A percentile compares a stretch with the other conserved stretches of the same genome.
Conservation (phyloP, 768 basidiomycete genomes). For the Amanita brunnescens region DNA sequence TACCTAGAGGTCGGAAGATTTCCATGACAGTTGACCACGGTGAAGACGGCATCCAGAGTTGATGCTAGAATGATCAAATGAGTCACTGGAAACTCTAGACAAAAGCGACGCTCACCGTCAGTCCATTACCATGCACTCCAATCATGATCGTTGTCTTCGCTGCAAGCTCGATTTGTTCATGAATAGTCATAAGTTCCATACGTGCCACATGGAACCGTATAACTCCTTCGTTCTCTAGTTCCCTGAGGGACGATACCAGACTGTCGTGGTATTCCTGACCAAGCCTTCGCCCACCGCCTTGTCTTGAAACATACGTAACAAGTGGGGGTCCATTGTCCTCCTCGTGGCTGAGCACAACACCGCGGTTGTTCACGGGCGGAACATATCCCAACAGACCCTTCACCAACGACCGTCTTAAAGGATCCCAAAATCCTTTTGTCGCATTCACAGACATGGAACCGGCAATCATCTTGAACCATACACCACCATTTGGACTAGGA, state of each 20-base stretch:
- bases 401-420: conserved; percentile 23
- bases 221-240: conserved; percentile 42
- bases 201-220: conserved; percentile 35
- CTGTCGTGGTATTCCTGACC: conserved; percentile 38
- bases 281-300: conserved; percentile 33
- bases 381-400: conserved; percentile 25
- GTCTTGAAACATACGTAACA: conserved; percentile 55
- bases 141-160: conserved; percentile 59
- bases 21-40: conserved; percentile 60
- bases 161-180: conserved; percentile 53
- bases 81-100: neutral
- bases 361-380: conserved; percentile 13
- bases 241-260: conserved; percentile 37
- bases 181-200: conserved; percentile 39
- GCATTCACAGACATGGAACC: conserved; percentile 23
- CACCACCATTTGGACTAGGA: conserved; percentile 18
- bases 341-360: conserved; percentile 11
- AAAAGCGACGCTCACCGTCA: conserved; percentile 32
- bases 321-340: conserved; percentile 18
- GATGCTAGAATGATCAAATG: conserved; percentile 25
- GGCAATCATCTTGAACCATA: conserved; percentile 31
- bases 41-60: conserved; percentile 60
- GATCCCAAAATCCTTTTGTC: conserved; percentile 25
- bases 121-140: conserved; percentile 63
- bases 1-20: conserved; percentile 52